Evolutionary conservation across 169 alveolate genomes (phyloP).

Genomic region (Besnoitia besnoiti): DNA sequence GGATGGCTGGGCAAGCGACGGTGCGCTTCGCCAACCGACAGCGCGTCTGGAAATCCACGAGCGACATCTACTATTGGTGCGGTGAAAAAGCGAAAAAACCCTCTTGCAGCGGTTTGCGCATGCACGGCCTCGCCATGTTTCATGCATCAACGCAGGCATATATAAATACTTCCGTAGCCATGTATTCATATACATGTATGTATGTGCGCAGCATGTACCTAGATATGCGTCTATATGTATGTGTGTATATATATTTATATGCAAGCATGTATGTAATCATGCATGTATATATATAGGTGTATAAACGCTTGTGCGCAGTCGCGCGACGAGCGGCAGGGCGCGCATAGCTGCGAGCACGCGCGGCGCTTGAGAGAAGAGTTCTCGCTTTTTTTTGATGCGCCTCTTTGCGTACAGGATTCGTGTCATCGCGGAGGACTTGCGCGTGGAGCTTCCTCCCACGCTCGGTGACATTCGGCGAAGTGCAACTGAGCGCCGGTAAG

Average conservation of each 20-base stretch:
- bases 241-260: too few relatives aligned
- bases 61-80: slow-evolving; percentile 58
- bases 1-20: slow-evolving; percentile 16
- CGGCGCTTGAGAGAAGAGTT: not conserved
- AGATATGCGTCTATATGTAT: too few relatives aligned
- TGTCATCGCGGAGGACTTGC: not conserved
- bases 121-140: not conserved
- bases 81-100: not conserved
- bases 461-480: slow-evolving; percentile 35
- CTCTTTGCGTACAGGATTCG: not conserved
- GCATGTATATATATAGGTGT: not conserved
- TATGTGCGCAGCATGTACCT: too few relatives aligned
- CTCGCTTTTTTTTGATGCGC: not conserved
- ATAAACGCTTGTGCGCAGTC: too few relatives aligned
- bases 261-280: too few relatives aligned
- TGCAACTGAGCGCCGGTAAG: not conserved
- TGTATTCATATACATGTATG: not conserved
- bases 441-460: slow-evolving; percentile 3
- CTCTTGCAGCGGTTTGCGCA: not conserved
- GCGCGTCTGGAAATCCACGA: slow-evolving; percentile 41
- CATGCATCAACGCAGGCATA: not conserved
- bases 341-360: not conserved
- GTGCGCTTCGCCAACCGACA: not conserved
- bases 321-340: too few relatives aligned
- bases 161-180: not conserved